These are phyloP conservation scores for Fallopia convolvulus DNA, from an alignment of 148 eudicot genomes.

Conservation along the genomic window DNA sequence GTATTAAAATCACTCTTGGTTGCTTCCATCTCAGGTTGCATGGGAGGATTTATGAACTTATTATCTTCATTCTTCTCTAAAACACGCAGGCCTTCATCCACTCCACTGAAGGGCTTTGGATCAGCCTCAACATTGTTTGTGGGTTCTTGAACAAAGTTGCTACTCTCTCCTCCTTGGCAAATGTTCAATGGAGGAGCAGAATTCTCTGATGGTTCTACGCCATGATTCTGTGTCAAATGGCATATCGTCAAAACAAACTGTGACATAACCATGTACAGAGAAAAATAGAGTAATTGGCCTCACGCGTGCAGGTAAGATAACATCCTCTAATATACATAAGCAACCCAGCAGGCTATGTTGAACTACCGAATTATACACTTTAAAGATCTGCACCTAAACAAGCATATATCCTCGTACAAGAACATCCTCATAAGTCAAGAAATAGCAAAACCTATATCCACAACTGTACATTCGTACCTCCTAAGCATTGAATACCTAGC, in stretches of 20 bases:
- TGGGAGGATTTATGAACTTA: slow-evolving; percentile 28
- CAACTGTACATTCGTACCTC: neutral
- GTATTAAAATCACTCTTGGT: slow-evolving; percentile 54
- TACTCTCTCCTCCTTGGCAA: slow-evolving; percentile 31
- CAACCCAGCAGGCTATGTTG: too few relatives aligned
- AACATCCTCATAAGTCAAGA: neutral
- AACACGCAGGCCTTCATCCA: slow-evolving; percentile 21
- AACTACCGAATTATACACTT: too few relatives aligned
- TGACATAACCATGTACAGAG: neutral
- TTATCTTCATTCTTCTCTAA: slow-evolving; percentile 27
- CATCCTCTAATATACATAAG: neutral
- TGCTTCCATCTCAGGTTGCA: slow-evolving; percentile 24
- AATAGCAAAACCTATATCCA: neutral
- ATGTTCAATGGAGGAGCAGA: slow-evolving; percentile 26
- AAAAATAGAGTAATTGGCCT: neutral
- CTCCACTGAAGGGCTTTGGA: slow-evolving; percentile 20
- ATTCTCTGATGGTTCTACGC: slow-evolving; percentile 24
- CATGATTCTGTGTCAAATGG: slow-evolving; percentile 38
- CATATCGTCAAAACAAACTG: neutral
- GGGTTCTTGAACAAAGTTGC: slow-evolving; percentile 26
- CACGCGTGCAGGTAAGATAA: neutral
- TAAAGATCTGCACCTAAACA: neutral
- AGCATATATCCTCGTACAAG: neutral
- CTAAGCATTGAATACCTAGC: neutral
- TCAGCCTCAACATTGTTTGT: slow-evolving; percentile 16